Evolutionary conservation across 192 early-diverging fungal species (phyloP).

Genomic region (Geranomyces michiganensis): DNA sequence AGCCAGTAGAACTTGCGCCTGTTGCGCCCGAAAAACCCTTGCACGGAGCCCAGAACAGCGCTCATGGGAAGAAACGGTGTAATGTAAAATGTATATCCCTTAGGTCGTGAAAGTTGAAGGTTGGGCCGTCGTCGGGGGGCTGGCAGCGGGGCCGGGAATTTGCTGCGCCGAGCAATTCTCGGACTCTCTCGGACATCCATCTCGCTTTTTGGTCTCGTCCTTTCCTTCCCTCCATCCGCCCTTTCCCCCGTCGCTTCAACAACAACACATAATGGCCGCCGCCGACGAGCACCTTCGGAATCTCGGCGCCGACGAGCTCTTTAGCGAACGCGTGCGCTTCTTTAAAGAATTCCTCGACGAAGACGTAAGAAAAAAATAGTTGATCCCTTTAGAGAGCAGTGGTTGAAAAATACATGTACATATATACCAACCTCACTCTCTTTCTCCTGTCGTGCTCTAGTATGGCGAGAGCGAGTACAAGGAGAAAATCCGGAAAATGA

Average conservation of each 20-base stretch:
- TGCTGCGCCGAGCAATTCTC: no score
- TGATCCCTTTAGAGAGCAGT: background rate
- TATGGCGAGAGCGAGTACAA: slow-evolving; percentile 62
- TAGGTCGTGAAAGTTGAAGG: no score
- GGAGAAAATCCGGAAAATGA: slow-evolving; percentile 54
- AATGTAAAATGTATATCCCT: no score
- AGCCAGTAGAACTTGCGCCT: slow-evolving; percentile 33
- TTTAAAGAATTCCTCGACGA: slow-evolving; percentile 57
- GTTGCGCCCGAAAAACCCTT: slow-evolving; percentile 25
- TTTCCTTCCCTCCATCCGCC: no score
- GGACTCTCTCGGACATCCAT: no score
- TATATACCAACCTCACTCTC: no score
- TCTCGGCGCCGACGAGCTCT: slow-evolving; percentile 50
- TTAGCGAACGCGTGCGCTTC: slow-evolving; percentile 54
- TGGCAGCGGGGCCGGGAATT: no score
- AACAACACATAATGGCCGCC: background rate
- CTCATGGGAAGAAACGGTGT: slow-evolving; percentile 5
- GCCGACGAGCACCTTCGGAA: slow-evolving; percentile 17
- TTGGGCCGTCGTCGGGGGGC: no score
- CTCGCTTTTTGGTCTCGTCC: no score
- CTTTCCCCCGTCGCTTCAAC: background rate
- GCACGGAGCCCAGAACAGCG: slow-evolving; percentile 9
- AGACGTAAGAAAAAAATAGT: slow-evolving; percentile 47
- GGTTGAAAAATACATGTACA: background rate
- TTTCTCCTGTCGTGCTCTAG: slow-evolving; percentile 22